These are phyloP conservation scores for Annulohypoxylon moriforme DNA, from an alignment of 495 filamentous ascomycete genomes.

Conservation along the genomic window DNA sequence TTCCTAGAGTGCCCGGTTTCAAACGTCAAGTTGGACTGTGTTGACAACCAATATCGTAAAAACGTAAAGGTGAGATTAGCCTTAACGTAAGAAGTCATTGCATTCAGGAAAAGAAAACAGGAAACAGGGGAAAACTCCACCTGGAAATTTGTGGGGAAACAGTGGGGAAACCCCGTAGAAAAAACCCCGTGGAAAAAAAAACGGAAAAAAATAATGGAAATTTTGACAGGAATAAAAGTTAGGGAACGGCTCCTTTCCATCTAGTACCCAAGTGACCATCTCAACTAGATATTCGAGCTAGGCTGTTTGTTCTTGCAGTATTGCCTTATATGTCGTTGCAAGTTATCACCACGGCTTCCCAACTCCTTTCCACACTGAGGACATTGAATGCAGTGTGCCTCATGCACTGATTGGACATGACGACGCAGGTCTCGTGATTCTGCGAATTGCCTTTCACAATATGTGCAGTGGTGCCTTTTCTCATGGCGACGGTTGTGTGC, in stretches of 20 bases:
- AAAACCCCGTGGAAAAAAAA: too few species aligned
- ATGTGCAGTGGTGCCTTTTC: constrained; percentile 11
- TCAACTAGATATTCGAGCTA: neutral
- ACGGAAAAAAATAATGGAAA: too few species aligned
- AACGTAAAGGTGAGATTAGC: too few species aligned
- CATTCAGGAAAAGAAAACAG: too few species aligned
- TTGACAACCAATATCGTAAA: too few species aligned
- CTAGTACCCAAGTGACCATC: neutral
- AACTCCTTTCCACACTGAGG: constrained; percentile 13
- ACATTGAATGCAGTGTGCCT: constrained; percentile 15
- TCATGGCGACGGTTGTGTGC: constrained; percentile 8
- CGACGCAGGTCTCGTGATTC: constrained; percentile 26
- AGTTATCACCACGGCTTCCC: constrained; percentile 19
- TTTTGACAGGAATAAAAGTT: too few species aligned
- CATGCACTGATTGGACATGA: constrained; percentile 24
- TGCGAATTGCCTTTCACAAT: constrained; percentile 19
- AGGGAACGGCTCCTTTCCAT: neutral
- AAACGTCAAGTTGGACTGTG: too few species aligned
- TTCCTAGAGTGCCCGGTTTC: too few species aligned
- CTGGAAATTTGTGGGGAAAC: too few species aligned
- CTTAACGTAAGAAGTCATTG: too few species aligned
- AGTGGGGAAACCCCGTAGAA: too few species aligned
- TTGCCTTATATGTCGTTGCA: constrained; percentile 24
- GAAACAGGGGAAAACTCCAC: too few species aligned
- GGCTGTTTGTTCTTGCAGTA: constrained; percentile 10